Evolutionary conservation across 148 eudicot genomes (phyloP).

Genomic region (Pouteria glomerata): DNA sequence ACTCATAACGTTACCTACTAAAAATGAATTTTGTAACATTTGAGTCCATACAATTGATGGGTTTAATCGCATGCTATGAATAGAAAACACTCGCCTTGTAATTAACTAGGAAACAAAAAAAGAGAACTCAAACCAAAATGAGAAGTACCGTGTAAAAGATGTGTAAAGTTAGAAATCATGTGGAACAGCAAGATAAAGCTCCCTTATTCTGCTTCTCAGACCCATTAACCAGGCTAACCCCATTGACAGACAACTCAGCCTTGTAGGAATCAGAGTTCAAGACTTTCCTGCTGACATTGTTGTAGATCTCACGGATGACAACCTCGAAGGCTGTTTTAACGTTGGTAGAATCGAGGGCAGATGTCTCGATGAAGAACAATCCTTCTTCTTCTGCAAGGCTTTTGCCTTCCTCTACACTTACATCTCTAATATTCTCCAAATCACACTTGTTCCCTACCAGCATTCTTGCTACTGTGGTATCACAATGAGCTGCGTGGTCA

Average conservation of each 20-base stretch:
- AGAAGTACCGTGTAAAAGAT: neutral
- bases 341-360: conserved; percentile 71
- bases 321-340: conserved; percentile 70
- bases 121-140: too few relatives aligned
- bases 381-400: conserved; percentile 68
- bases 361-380: conserved; percentile 81
- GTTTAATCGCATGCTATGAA: too few relatives aligned
- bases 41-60: too few relatives aligned
- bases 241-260: conserved; percentile 64
- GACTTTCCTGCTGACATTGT: conserved; percentile 58
- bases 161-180: conserved; percentile 13
- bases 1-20: too few relatives aligned
- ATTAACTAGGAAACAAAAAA: too few relatives aligned
- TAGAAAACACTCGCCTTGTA: too few relatives aligned
- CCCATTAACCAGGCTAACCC: conserved; percentile 49
- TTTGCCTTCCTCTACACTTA: conserved; percentile 58
- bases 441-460: too few relatives aligned
- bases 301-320: conserved; percentile 71
- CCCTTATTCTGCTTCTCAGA: conserved; percentile 43
- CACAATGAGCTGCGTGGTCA: conserved; percentile 61
- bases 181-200: conserved; percentile 43
- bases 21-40: too few relatives aligned
- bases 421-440: too few relatives aligned
- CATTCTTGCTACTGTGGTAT: conserved; percentile 66
- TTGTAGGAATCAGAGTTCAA: conserved; percentile 75